Percentiles rank a stretch among this genome's conserved stretches.
phyloP scores from a whole-genome alignment of 2,329 filamentous ascomycete genomes.

The Proliferodiscus dingleyae region DNA sequence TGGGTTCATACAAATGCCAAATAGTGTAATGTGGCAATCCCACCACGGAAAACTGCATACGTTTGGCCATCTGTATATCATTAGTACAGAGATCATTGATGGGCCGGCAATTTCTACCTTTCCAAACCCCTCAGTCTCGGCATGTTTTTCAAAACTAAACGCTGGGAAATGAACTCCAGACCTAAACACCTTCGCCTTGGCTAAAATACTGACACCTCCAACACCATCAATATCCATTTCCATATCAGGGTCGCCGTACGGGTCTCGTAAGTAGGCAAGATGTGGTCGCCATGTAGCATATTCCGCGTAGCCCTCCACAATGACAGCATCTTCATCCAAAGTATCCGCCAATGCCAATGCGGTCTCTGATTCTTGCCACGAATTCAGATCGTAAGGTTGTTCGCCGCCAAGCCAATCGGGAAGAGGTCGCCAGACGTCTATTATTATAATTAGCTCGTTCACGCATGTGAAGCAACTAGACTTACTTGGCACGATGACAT shows the following conservation, averaged over 20 bases:
- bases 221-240: constrained; percentile 99
- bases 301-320: constrained; percentile 97
- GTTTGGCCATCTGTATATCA: constrained; percentile 76
- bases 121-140: constrained; percentile 96
- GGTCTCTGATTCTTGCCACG: constrained; percentile 98
- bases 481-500: constrained; percentile 96
- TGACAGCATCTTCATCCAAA: constrained; percentile 94
- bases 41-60: constrained; percentile 93
- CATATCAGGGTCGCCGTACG: constrained; percentile 97
- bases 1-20: constrained; percentile 99
- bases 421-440: constrained; percentile 96
- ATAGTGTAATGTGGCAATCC: constrained; percentile 97
- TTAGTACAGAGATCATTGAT: constrained; percentile 8
- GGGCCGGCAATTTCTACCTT: constrained; percentile 58
- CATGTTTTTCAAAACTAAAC: constrained; percentile 98
- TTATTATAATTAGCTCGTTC: constrained; percentile 1
- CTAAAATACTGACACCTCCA: constrained; percentile 93
- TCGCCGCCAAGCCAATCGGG: constrained; percentile 98
- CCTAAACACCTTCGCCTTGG: constrained; percentile 92
- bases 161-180: constrained; percentile 95
- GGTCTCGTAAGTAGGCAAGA: constrained; percentile 91
- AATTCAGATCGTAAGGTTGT: constrained; percentile 97
- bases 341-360: constrained; percentile 90
- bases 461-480: constrained; percentile 24
- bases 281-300: constrained; percentile 98